Evolutionary conservation across 2,329 filamentous ascomycete genomes (phyloP).

Genomic region (Juglanconis oblonga): DNA sequence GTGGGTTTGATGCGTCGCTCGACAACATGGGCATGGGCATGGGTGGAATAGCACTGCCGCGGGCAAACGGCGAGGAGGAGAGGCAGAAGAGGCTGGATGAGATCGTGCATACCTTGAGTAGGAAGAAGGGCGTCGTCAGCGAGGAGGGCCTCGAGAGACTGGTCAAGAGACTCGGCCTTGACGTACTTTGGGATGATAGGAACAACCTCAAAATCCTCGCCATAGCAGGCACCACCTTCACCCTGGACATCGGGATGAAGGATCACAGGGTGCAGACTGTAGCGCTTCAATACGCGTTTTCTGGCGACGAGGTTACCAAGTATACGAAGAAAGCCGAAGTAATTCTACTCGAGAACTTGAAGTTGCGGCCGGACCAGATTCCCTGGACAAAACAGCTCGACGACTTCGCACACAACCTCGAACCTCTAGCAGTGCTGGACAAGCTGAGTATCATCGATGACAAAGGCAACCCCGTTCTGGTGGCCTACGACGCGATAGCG

Average conservation of each 20-base stretch:
- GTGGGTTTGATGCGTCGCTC: slow-evolving; percentile 45
- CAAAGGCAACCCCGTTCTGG: slow-evolving; percentile 52
- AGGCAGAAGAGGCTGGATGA: slow-evolving; percentile 51
- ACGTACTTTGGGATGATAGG: slow-evolving; percentile 57
- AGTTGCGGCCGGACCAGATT: slow-evolving; percentile 55
- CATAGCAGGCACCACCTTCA: slow-evolving; percentile 59
- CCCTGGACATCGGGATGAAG: slow-evolving; percentile 59
- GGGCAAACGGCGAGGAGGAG: slow-evolving; percentile 47
- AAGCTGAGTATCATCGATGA: slow-evolving; percentile 59
- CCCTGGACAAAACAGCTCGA: slow-evolving; percentile 69
- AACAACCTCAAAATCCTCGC: slow-evolving; percentile 52
- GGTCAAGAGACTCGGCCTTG: slow-evolving; percentile 64
- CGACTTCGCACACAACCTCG: slow-evolving; percentile 68
- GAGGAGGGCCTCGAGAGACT: slow-evolving; percentile 73
- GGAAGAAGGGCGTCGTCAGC: slow-evolving; percentile 63
- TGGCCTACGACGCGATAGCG: slow-evolving; percentile 74
- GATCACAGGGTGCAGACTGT: slow-evolving; percentile 63
- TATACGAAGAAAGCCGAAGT: slow-evolving; percentile 60
- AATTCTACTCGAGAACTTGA: slow-evolving; percentile 65
- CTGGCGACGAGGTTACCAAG: slow-evolving; percentile 54
- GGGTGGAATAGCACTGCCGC: slow-evolving; percentile 40
- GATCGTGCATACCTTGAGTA: slow-evolving; percentile 50
- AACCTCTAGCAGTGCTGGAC: slow-evolving; percentile 66
- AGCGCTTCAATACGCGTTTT: slow-evolving; percentile 60
- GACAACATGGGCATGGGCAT: slow-evolving; percentile 51